A percentile compares a stretch with the other conserved stretches of the same genome.
phyloP scores from a whole-genome alignment of 2,329 filamentous ascomycete species.

The Paracorniculantispora psalliotae region DNA sequence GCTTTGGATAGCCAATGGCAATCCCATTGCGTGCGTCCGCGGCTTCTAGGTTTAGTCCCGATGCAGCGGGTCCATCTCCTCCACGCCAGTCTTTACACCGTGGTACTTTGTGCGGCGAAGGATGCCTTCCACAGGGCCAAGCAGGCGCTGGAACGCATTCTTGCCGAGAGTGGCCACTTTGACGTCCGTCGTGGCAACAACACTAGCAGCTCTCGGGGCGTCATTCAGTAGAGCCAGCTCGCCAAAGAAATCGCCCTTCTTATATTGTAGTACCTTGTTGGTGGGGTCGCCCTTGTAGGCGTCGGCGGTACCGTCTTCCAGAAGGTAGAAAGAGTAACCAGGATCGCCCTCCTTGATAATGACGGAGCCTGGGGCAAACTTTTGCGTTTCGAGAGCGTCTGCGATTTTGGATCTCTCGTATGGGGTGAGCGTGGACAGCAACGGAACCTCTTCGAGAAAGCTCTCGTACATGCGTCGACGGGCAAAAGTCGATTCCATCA shows the following conservation, averaged over 20 bases:
- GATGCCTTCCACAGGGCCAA: conserved; percentile 90
- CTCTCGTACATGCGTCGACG: conserved; percentile 94
- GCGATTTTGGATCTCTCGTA: conserved; percentile 98
- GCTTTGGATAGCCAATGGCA: neutral
- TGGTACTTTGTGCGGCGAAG: conserved; percentile 74
- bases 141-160: conserved; percentile 86
- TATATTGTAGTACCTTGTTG: conserved; percentile 71
- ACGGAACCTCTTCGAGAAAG: conserved; percentile 89
- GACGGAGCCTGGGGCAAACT: conserved; percentile 70
- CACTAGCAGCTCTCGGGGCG: conserved; percentile 83
- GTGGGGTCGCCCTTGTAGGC: conserved; percentile 74
- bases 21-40: neutral
- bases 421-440: conserved; percentile 75
- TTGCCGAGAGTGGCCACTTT: conserved; percentile 92
- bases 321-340: conserved; percentile 84
- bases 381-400: conserved; percentile 87
- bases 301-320: conserved; percentile 82
- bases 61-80: conserved; percentile 63
- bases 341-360: conserved; percentile 92
- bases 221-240: conserved; percentile 92
- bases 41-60: conserved; percentile 16
- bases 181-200: conserved; percentile 77
- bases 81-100: conserved; percentile 55
- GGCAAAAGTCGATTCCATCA: conserved; percentile 97
- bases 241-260: conserved; percentile 94